A percentile compares a stretch with the other conserved stretches of the same genome.
phyloP scores from a whole-genome alignment of 352 stramenopile species.

The Pythium insidiosum region DNA sequence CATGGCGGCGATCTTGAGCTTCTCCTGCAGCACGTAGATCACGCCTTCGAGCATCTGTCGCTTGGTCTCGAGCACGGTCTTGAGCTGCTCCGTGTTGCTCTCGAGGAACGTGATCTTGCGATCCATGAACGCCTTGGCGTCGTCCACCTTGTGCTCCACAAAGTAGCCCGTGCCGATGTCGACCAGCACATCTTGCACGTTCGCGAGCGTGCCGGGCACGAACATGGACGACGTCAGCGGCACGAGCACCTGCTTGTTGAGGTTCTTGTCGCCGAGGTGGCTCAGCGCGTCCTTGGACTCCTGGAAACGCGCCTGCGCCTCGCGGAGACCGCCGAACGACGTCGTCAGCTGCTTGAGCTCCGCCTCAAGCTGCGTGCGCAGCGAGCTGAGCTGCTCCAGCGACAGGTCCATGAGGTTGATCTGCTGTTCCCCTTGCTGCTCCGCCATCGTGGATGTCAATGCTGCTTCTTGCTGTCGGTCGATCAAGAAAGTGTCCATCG shows the following conservation, averaged over 20 bases:
- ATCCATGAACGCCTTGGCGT: constrained; percentile 89
- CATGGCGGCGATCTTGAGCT: constrained; percentile 46
- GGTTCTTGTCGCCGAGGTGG: constrained; percentile 42
- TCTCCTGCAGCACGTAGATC: constrained; percentile 81
- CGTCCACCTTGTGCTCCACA: constrained; percentile 85
- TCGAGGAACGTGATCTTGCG: constrained; percentile 89
- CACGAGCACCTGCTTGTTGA: constrained; percentile 87
- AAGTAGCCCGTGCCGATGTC: constrained; percentile 95
- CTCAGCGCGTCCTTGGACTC: constrained; percentile 75
- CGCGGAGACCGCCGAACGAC: constrained; percentile 60
- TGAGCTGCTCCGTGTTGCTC: constrained; percentile 91
- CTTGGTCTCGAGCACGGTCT: constrained; percentile 78
- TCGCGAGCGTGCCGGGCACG: constrained; percentile 82
- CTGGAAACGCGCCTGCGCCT: constrained; percentile 69
- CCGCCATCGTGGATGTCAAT: constrained; percentile 22
- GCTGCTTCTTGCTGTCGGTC: neutral
- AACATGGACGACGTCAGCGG: constrained; percentile 94
- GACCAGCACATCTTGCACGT: constrained; percentile 86
- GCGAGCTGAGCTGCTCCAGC: constrained; percentile 90
- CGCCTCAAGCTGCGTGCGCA: constrained; percentile 86
- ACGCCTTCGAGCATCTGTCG: constrained; percentile 77
- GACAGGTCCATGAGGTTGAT: constrained; percentile 84
- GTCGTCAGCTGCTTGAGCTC: constrained; percentile 71
- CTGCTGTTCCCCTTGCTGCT: constrained; percentile 18
- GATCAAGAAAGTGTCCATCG: neutral